Evolutionary conservation across 805 yeast species (phyloP).

Genomic region (Jamesozyma rosinii): DNA sequence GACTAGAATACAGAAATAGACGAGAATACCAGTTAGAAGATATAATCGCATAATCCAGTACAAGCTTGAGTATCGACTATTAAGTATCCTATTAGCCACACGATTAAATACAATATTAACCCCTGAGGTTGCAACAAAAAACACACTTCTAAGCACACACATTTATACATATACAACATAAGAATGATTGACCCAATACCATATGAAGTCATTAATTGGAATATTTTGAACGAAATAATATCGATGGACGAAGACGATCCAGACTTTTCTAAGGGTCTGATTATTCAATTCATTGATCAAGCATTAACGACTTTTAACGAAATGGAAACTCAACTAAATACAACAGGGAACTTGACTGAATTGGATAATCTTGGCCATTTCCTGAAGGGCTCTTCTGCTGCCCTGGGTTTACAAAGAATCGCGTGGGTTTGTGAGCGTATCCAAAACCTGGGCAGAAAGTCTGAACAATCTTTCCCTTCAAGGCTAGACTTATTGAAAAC

Average conservation of each 20-base stretch:
- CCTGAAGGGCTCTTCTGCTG: constrained; percentile 91
- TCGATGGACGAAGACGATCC: constrained; percentile 97
- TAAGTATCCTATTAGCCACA: no score
- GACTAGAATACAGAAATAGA: no score
- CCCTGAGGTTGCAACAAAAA: no score
- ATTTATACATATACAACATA: no score
- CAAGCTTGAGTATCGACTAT: no score
- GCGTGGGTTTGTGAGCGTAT: constrained; percentile 86
- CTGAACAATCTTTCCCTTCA: constrained; percentile 22
- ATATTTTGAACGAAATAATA: constrained; percentile 75
- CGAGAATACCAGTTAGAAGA: no score
- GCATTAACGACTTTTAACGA: constrained; percentile 70
- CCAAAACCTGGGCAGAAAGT: constrained; percentile 67
- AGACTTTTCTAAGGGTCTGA: constrained; percentile 71
- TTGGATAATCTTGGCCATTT: constrained; percentile 81
- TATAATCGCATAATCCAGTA: no score
- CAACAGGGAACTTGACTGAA: constrained; percentile 40
- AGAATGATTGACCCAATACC: constrained; percentile 16
- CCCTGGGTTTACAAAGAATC: constrained; percentile 74
- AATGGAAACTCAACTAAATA: constrained; percentile 42
- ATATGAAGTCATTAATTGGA: constrained; percentile 76
- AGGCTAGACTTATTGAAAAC: constrained; percentile 7
- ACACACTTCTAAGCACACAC: no score
- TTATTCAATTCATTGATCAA: constrained; percentile 82
- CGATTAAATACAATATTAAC: no score